phyloP scores from a whole-genome alignment of 306 rosid species.

The Geum urbanum region DNA sequence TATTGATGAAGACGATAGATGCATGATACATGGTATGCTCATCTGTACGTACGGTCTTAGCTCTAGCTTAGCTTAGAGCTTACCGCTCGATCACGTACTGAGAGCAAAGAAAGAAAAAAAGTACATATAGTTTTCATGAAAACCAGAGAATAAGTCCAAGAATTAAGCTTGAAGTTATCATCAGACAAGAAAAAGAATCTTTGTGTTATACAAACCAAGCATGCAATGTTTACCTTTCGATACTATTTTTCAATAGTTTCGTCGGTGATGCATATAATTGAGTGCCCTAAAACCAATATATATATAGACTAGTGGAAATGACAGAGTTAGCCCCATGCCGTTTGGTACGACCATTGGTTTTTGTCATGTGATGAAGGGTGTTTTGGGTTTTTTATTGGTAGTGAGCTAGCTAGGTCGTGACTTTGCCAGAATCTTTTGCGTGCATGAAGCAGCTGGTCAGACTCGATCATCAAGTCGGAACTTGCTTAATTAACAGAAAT shows the following conservation, averaged over 20 bases:
- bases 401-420: background rate
- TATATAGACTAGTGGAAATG: constrained; percentile 8
- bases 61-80: background rate
- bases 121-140: constrained; percentile 27
- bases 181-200: constrained; percentile 22
- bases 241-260: background rate
- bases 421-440: constrained; percentile 33
- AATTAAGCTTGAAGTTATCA: background rate
- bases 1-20: constrained; percentile 8
- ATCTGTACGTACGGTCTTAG: constrained; percentile 23
- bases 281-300: constrained; percentile 6
- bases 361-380: background rate
- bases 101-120: constrained; percentile 14
- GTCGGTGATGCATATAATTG: constrained; percentile 9
- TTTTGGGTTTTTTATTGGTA: background rate
- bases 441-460: constrained; percentile 21
- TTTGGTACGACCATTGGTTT: background rate
- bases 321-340: background rate
- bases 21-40: constrained; percentile 30
- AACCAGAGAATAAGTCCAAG: constrained; percentile 23
- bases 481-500: constrained; percentile 11
- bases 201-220: constrained; percentile 14
- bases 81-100: background rate
- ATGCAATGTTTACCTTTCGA: background rate
- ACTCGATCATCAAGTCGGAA: constrained; percentile 24